A percentile compares a stretch with the other conserved stretches of the same genome.
These are phyloP conservation scores for Rachicladosporium sp. DNA, from an alignment of 2,329 filamentous ascomycete genomes.

Conservation along the genomic window DNA sequence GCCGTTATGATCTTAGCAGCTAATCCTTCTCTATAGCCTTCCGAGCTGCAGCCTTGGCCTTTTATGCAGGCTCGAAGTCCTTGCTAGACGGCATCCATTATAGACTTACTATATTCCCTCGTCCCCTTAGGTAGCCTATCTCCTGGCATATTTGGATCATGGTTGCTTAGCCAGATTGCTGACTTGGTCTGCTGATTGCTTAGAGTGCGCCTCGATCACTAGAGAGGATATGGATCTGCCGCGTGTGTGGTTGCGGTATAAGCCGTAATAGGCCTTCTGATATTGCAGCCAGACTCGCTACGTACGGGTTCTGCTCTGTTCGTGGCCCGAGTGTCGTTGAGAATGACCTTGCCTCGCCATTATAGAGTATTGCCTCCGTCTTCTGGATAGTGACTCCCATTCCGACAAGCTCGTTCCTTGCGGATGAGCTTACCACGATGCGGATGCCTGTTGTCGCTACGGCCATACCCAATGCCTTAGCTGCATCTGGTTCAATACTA, in stretches of 20 bases:
- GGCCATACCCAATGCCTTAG: no score
- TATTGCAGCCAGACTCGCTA: slow-evolving; percentile 1
- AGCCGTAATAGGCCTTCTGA: not conserved
- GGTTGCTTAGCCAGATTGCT: not conserved
- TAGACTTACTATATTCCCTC: not conserved
- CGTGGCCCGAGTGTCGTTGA: not conserved
- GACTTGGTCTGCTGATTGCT: not conserved
- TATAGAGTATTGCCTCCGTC: slow-evolving; percentile 1
- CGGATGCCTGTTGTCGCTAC: not conserved
- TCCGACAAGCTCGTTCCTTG: slow-evolving; percentile 1
- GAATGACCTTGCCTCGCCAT: not conserved
- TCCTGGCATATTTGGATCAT: not conserved
- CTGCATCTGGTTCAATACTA: no score
- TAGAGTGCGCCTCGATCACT: not conserved
- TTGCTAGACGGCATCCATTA: not conserved
- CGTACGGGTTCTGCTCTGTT: not conserved
- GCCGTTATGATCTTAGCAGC: no score
- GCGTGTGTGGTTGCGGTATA: not conserved
- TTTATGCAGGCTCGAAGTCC: not conserved
- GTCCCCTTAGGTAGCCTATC: not conserved
- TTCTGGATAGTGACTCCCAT: slow-evolving; percentile 1
- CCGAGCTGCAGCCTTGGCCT: slow-evolving; percentile 1
- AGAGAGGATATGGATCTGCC: not conserved
- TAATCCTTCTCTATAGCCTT: slow-evolving; percentile 1
- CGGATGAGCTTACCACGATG: slow-evolving; percentile 2